Evolutionary conservation across 352 stramenopile species (phyloP).

Genomic region (Peronospora destructor): DNA sequence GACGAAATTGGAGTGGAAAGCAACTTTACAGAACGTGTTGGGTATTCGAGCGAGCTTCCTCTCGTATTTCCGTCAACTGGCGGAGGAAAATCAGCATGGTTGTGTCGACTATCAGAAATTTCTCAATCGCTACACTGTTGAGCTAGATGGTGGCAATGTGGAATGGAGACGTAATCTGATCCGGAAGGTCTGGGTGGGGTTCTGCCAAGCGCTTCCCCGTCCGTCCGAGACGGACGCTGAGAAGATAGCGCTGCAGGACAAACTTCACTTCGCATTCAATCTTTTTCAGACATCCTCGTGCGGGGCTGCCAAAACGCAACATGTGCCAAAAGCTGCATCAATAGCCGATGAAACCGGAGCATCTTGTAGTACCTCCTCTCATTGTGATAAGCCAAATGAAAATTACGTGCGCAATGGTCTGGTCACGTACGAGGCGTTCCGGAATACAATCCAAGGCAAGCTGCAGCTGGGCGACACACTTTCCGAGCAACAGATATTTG

Average conservation of each 20-base stretch:
- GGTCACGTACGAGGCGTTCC: conserved; percentile 76
- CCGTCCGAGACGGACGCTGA: conserved; percentile 31
- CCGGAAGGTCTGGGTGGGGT: conserved; percentile 63
- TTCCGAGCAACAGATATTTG: conserved; percentile 87
- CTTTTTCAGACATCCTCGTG: conserved; percentile 38
- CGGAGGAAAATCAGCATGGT: conserved; percentile 36
- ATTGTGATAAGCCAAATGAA: conserved; percentile 25
- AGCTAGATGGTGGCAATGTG: conserved; percentile 47
- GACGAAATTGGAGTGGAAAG: conserved; percentile 66
- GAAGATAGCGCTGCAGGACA: conserved; percentile 52
- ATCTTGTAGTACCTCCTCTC: background rate
- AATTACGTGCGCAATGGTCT: conserved; percentile 43
- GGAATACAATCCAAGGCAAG: conserved; percentile 56
- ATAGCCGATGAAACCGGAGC: conserved; percentile 5
- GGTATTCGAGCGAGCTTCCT: conserved; percentile 60
- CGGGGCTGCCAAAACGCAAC: conserved; percentile 19
- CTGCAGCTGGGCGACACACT: conserved; percentile 53
- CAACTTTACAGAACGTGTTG: conserved; percentile 46
- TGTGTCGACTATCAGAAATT: conserved; percentile 69
- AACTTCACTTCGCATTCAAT: conserved; percentile 65
- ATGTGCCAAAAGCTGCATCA: conserved; percentile 3
- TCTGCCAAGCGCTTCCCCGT: conserved; percentile 48
- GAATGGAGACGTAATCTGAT: conserved; percentile 66
- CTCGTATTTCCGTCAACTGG: conserved; percentile 64
- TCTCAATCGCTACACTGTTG: conserved; percentile 64